Percentiles rank a stretch among this genome's conserved stretches.
phyloP scores from a whole-genome alignment of 768 basidiomycete genomes.

The Fistulinella prunicolor region DNA sequence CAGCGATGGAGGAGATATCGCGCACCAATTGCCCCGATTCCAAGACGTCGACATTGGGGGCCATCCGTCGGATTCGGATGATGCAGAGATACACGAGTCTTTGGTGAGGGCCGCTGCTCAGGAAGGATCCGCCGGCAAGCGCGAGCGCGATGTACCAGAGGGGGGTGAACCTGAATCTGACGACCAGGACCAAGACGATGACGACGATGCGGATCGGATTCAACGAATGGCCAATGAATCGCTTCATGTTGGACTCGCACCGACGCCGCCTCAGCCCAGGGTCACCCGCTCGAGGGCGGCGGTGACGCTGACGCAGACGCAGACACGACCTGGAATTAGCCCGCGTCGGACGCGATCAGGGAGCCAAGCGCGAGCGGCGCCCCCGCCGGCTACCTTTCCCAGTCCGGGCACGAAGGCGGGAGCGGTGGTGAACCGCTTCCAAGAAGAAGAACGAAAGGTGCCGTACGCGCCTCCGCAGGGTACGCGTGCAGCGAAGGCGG shows the following conservation, averaged over 20 bases:
- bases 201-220: constrained; percentile 12
- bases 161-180: too few species aligned
- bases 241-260: neutral
- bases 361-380: neutral
- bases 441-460: neutral
- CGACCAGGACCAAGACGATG: too few species aligned
- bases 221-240: constrained; percentile 12
- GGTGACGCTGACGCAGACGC: neutral
- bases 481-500: constrained; percentile 13
- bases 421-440: constrained; percentile 9
- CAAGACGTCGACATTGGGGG: constrained; percentile 9
- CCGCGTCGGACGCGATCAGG: constrained; percentile 11
- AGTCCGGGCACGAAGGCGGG: constrained; percentile 16
- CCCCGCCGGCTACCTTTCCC: constrained; percentile 4
- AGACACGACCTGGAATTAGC: neutral
- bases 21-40: constrained; percentile 8
- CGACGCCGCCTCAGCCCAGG: neutral
- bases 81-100: constrained; percentile 24
- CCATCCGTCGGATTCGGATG: constrained; percentile 28
- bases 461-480: constrained; percentile 14
- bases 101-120: constrained; percentile 9
- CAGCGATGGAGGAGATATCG: neutral
- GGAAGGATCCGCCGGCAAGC: too few species aligned
- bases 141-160: too few species aligned
- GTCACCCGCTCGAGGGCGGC: constrained; percentile 11